These are phyloP conservation scores for Suhomyces maxii DNA, from an alignment of 1,139 yeast species.

Conservation along the genomic window DNA sequence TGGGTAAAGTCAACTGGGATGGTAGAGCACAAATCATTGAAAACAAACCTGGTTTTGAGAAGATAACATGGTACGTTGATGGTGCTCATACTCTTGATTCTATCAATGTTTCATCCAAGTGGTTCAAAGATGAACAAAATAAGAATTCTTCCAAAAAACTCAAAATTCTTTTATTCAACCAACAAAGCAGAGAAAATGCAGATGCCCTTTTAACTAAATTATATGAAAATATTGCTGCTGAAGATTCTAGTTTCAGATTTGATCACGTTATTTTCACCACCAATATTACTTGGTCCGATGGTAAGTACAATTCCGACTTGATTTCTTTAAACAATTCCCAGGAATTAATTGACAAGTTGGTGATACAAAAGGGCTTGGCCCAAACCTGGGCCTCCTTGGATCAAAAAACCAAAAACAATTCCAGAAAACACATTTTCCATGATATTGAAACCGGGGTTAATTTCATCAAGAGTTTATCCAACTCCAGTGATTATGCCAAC, in stretches of 20 bases:
- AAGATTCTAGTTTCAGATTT: slow-evolving; percentile 44
- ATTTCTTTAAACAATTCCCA: slow-evolving; percentile 81
- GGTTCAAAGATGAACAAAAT: slow-evolving; percentile 55
- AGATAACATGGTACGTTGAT: slow-evolving; percentile 76
- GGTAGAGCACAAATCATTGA: slow-evolving; percentile 85
- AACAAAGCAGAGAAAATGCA: slow-evolving; percentile 86
- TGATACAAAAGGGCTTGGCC: slow-evolving; percentile 77
- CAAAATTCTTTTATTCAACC: slow-evolving; percentile 76
- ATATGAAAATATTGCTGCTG: slow-evolving; percentile 29
- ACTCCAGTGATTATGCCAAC: slow-evolving; percentile 21
- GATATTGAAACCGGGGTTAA: slow-evolving; percentile 77
- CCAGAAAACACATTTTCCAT: slow-evolving; percentile 56
- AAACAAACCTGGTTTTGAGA: slow-evolving; percentile 40
- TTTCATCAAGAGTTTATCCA: slow-evolving; percentile 46
- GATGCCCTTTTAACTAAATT: slow-evolving; percentile 58
- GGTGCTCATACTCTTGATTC: slow-evolving; percentile 97
- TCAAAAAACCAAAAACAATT: slow-evolving; percentile 25
- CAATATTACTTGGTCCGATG: slow-evolving; percentile 87
- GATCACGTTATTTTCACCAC: slow-evolving; percentile 85
- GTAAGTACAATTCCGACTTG: slow-evolving; percentile 77
- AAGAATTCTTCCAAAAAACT: slow-evolving; percentile 15
- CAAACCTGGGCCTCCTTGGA: slow-evolving; percentile 66
- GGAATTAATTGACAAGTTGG: slow-evolving; percentile 67
- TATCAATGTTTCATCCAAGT: slow-evolving; percentile 70
- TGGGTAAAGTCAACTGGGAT: slow-evolving; percentile 78